Conservation (phyloP, 352 stramenopile genomes). For the Pythium brachiatum region DNA sequence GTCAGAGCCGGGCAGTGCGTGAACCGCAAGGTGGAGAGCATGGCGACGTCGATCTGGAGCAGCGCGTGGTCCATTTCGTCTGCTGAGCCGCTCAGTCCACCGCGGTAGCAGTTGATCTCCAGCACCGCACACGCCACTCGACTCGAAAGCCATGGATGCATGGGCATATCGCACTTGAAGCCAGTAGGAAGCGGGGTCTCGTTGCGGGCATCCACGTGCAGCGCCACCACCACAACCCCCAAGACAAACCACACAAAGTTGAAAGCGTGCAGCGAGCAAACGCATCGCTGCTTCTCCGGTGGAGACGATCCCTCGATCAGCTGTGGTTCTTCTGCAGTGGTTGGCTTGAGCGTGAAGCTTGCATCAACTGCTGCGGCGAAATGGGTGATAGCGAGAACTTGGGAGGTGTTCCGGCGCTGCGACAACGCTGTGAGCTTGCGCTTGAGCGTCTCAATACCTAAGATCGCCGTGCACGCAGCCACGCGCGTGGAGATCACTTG, state of each 20-base stretch:
- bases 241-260: slow-evolving; percentile 4
- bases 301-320: neutral
- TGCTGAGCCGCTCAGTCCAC: neutral
- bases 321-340: neutral
- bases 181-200: neutral
- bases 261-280: neutral
- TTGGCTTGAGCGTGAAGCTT: neutral
- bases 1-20: slow-evolving; percentile 14
- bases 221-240: neutral
- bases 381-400: neutral
- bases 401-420: neutral
- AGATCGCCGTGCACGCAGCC: slow-evolving; percentile 6
- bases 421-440: neutral
- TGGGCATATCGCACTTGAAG: slow-evolving; percentile 9
- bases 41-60: neutral
- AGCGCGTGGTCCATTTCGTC: slow-evolving; percentile 2
- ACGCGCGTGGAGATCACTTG: slow-evolving; percentile 10
- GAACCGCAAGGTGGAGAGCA: slow-evolving; percentile 13
- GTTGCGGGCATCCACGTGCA: neutral
- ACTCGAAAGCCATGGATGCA: neutral
- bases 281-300: neutral
- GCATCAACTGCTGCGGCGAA: neutral
- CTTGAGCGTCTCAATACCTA: slow-evolving; percentile 15
- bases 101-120: slow-evolving; percentile 24
- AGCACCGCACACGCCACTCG: slow-evolving; percentile 7